These are phyloP conservation scores for Chloranthus sessilifolius DNA, from an alignment of 164 flowering plant species.

Conservation along the genomic window DNA sequence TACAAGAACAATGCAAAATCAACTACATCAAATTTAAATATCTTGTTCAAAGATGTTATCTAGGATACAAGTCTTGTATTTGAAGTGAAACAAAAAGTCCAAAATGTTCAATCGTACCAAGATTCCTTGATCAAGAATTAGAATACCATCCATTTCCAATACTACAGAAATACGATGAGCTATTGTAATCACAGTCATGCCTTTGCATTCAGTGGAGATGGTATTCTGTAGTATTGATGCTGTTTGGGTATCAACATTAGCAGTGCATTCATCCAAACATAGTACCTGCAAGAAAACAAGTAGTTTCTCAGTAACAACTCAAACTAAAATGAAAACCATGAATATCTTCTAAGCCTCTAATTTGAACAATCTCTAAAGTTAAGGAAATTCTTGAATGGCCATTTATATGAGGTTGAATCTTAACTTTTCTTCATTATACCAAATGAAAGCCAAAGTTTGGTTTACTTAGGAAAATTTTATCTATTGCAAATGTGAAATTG, in stretches of 20 bases:
- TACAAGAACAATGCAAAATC: background rate
- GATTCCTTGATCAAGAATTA: slow-evolving; percentile 72
- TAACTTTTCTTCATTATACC: too few species aligned
- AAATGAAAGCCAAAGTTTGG: too few species aligned
- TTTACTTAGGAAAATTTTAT: too few species aligned
- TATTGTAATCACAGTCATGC: slow-evolving; percentile 80
- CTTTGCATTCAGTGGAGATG: slow-evolving; percentile 64
- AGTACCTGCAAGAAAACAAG: slow-evolving; percentile 49
- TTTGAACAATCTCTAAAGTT: too few species aligned
- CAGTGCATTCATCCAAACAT: slow-evolving; percentile 97
- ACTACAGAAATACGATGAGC: slow-evolving; percentile 97
- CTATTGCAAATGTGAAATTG: too few species aligned
- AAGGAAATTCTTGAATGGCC: too few species aligned
- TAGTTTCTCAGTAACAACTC: too few species aligned
- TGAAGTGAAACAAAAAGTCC: background rate
- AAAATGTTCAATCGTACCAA: slow-evolving; percentile 42
- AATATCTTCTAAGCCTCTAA: too few species aligned
- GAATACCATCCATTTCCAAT: slow-evolving; percentile 64
- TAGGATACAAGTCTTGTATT: background rate
- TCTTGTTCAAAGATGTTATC: background rate
- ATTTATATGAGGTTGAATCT: too few species aligned
- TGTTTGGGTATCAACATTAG: slow-evolving; percentile 73
- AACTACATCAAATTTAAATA: background rate
- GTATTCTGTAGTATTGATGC: slow-evolving; percentile 59
- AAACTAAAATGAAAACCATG: background rate